Evolutionary conservation across 768 basidiomycete genomes (phyloP).

Genomic region (Phylloporus sp.): DNA sequence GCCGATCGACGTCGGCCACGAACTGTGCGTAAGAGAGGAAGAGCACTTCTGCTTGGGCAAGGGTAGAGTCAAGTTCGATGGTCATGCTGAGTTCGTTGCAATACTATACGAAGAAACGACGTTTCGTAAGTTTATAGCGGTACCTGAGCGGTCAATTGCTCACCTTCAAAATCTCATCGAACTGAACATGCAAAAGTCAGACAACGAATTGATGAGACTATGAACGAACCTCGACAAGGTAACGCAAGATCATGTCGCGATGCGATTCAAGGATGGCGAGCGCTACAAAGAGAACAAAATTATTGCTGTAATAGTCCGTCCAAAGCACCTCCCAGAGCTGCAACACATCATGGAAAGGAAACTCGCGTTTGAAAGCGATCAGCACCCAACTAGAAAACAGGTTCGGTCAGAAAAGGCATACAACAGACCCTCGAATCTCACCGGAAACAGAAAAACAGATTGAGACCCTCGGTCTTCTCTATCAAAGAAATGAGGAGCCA

Average conservation of each 20-base stretch:
- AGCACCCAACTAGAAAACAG: conserved; percentile 65
- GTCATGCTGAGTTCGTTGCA: conserved; percentile 95
- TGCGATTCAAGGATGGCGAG: conserved; percentile 93
- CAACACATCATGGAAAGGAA: conserved; percentile 86
- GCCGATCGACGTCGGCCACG: conserved; percentile 84
- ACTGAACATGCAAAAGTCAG: conserved; percentile 41
- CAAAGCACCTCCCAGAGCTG: conserved; percentile 91
- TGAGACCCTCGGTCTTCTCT: conserved; percentile 86
- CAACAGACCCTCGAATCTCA: conserved; percentile 34
- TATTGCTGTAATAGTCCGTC: conserved; percentile 85
- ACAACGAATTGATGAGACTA: neutral
- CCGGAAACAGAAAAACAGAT: conserved; percentile 98
- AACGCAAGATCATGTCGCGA: conserved; percentile 90
- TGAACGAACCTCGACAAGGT: conserved; percentile 78
- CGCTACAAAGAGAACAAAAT: conserved; percentile 91
- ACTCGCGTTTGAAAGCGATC: conserved; percentile 95
- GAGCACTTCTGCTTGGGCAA: conserved; percentile 95
- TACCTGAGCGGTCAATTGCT: neutral
- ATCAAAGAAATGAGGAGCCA: conserved; percentile 20
- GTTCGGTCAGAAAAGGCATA: conserved; percentile 1
- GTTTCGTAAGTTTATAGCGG: conserved; percentile 2
- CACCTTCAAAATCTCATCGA: conserved; percentile 45
- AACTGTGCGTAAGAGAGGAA: conserved; percentile 88
- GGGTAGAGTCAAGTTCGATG: conserved; percentile 92
- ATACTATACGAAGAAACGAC: conserved; percentile 44